Evolutionary conservation across 2,329 filamentous ascomycete species (phyloP).

Genomic region (Drechslerella stenobrocha): DNA sequence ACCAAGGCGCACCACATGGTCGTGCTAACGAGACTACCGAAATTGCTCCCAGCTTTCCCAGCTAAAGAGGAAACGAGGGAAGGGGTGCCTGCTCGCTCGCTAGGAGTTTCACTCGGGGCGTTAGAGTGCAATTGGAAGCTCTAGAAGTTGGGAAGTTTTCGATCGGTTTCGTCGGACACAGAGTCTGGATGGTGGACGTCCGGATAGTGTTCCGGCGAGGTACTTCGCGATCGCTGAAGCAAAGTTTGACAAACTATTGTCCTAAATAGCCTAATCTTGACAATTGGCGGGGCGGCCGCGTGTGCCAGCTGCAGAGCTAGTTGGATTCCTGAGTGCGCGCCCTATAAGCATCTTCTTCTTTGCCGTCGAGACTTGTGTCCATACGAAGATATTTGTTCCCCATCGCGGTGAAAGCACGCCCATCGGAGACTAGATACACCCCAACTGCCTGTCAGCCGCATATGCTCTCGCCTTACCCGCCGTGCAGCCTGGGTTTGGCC

Average conservation of each 20-base stretch:
- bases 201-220: not conserved
- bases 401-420: too few relatives aligned
- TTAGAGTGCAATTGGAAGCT: constrained; percentile 7
- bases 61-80: constrained; percentile 18
- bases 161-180: constrained; percentile 1
- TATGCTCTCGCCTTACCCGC: too few relatives aligned
- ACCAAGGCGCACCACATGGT: constrained; percentile 41
- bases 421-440: too few relatives aligned
- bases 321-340: not conserved
- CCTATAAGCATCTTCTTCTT: too few relatives aligned
- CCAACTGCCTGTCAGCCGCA: too few relatives aligned
- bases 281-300: not conserved
- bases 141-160: not conserved
- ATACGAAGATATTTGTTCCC: too few relatives aligned
- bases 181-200: not conserved
- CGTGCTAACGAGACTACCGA: too few relatives aligned
- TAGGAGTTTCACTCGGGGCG: constrained; percentile 45
- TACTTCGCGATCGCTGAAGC: not conserved
- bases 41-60: too few relatives aligned
- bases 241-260: not conserved
- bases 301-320: not conserved
- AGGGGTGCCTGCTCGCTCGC: constrained; percentile 13
- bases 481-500: too few relatives aligned
- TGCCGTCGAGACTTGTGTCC: too few relatives aligned
- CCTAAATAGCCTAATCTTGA: constrained; percentile 5